phyloP scores from a whole-genome alignment of 176 grass and related monocot genomes.

The Bonia amplexicaulis region DNA sequence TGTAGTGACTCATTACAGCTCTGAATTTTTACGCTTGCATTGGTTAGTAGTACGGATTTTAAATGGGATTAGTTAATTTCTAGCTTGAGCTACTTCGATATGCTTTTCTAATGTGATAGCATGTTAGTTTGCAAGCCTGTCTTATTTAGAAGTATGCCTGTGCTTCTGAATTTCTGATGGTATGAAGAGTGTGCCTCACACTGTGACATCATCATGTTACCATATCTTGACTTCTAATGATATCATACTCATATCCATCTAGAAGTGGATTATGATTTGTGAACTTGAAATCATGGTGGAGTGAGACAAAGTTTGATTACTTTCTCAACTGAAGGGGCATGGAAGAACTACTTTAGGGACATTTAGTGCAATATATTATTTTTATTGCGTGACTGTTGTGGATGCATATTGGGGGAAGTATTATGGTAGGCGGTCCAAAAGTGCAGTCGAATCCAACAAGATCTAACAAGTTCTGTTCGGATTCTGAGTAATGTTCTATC shows the following conservation, averaged over 20 bases:
- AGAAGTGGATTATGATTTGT: not conserved
- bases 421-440: too few species aligned
- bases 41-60: not conserved
- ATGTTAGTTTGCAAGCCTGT: not conserved
- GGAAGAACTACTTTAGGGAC: not conserved
- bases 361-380: not conserved
- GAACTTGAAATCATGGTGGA: not conserved
- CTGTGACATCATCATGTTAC: not conserved
- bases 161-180: not conserved
- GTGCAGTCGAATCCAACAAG: too few species aligned
- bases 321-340: not conserved
- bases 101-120: not conserved
- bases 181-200: not conserved
- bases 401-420: too few species aligned
- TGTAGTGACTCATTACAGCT: not conserved
- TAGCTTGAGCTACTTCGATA: not conserved
- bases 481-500: too few species aligned
- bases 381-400: not conserved
- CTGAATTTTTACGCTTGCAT: not conserved
- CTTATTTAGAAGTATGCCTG: not conserved
- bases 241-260: not conserved
- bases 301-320: not conserved
- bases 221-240: not conserved
- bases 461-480: too few species aligned
- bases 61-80: not conserved